These are phyloP conservation scores for Saccharomycopsis hybrid DNA, from an alignment of 1,139 yeast species.

Conservation along the genomic window DNA sequence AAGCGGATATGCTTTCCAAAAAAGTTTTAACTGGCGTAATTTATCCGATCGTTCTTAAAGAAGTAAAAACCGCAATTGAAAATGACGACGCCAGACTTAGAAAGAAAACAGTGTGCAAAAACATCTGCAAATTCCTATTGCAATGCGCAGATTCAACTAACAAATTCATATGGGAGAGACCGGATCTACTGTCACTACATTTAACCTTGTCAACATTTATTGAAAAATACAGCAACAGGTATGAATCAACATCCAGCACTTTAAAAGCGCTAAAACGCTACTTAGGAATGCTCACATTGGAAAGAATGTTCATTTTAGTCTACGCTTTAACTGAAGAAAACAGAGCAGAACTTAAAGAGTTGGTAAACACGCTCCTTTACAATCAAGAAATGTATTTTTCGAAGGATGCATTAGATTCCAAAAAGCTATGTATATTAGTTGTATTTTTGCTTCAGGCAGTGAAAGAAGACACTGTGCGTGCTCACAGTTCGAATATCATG, in stretches of 20 bases:
- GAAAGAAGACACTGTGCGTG: conserved; percentile 7
- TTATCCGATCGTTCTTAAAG: conserved; percentile 16
- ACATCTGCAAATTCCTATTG: conserved; percentile 19
- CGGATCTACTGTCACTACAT: conserved; percentile 30
- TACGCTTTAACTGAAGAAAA: conserved; percentile 21
- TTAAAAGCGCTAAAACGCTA: conserved; percentile 26
- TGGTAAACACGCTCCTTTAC: conserved; percentile 32
- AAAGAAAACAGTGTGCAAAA: conserved; percentile 12
- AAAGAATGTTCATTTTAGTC: conserved; percentile 29
- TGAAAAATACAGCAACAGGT: conserved; percentile 28
- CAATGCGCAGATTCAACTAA: conserved; percentile 19
- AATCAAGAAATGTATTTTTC: conserved; percentile 39
- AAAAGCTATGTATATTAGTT: conserved; percentile 32
- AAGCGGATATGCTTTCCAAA: conserved; percentile 13
- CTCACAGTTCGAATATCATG: conserved; percentile 20
- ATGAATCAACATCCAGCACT: conserved; percentile 17
- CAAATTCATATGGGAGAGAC: conserved; percentile 27
- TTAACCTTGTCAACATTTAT: conserved; percentile 33
- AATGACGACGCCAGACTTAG: conserved; percentile 5
- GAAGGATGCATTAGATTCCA: conserved; percentile 31
- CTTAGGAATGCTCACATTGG: conserved; percentile 31
- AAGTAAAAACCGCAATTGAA: conserved; percentile 4
- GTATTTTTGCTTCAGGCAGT: conserved; percentile 23
- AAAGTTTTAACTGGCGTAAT: conserved; percentile 14
- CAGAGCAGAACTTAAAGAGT: conserved; percentile 23